A percentile compares a stretch with the other conserved stretches of the same genome.
These are phyloP conservation scores for Candida lessepsii DNA, from an alignment of 805 yeast genomes.

Conservation along the genomic window DNA sequence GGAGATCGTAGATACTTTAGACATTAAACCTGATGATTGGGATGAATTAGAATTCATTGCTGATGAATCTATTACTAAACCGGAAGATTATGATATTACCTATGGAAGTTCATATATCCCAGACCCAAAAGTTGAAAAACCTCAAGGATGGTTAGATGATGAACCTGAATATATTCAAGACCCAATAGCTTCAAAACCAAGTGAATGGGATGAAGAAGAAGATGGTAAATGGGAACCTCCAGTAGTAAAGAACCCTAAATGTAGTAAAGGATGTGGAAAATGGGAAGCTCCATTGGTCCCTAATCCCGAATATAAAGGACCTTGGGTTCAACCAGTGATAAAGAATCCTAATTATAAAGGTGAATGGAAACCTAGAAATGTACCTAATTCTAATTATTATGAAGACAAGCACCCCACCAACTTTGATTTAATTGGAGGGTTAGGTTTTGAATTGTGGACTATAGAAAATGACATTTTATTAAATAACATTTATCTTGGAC, in stretches of 20 bases:
- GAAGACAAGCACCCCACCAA: constrained; percentile 59
- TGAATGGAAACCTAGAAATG: constrained; percentile 65
- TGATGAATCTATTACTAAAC: constrained; percentile 63
- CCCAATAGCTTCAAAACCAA: constrained; percentile 67
- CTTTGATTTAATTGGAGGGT: constrained; percentile 67
- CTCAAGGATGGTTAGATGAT: constrained; percentile 78
- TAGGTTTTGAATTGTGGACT: constrained; percentile 90
- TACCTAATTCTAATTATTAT: constrained; percentile 68
- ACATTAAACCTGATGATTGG: constrained; percentile 77
- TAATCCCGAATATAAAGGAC: constrained; percentile 74
- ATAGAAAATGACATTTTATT: constrained; percentile 74
- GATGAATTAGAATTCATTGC: constrained; percentile 64
- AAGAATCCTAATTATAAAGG: constrained; percentile 79
- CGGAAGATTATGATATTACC: constrained; percentile 81
- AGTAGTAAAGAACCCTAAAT: constrained; percentile 67
- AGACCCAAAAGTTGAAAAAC: constrained; percentile 67
- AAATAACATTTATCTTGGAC: constrained; percentile 84
- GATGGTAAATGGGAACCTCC: constrained; percentile 87
- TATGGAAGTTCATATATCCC: constrained; percentile 57
- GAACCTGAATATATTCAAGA: constrained; percentile 59
- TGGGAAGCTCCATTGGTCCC: constrained; percentile 69
- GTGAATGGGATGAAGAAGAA: constrained; percentile 84
- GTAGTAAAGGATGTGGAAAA: constrained; percentile 76
- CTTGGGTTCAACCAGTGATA: constrained; percentile 69
- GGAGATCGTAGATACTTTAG: constrained; percentile 55